Conservation (phyloP, 768 basidiomycete genomes). For the Agaricus blazei region DNA sequence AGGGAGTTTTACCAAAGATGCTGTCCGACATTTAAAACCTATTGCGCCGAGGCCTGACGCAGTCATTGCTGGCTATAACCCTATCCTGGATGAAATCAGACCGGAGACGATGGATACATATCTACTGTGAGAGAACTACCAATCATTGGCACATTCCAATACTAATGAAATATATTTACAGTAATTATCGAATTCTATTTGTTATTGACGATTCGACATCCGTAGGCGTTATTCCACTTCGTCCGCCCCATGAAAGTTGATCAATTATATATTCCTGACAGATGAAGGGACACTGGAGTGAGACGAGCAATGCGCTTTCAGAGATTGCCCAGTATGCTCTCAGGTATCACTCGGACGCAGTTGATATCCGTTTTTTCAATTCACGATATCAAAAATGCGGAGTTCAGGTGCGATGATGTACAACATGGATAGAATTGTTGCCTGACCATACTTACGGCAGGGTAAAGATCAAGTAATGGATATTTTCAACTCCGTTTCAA, state of each 20-base stretch:
- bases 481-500: conserved; percentile 17
- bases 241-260: neutral
- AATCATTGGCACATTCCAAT: too few species aligned
- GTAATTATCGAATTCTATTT: conserved; percentile 23
- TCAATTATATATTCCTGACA: neutral
- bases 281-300: conserved; percentile 20
- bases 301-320: conserved; percentile 21
- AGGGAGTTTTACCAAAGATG: neutral
- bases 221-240: conserved; percentile 11
- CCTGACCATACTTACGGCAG: conserved; percentile 6
- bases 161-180: conserved; percentile 3
- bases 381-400: neutral
- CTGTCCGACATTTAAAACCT: neutral
- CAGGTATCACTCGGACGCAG: conserved; percentile 16
- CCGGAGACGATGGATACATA: conserved; percentile 13
- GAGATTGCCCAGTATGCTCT: conserved; percentile 26
- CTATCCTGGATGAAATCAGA: conserved; percentile 2
- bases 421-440: neutral
- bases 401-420: neutral
- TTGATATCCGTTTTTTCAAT: conserved; percentile 25
- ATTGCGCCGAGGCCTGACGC: neutral
- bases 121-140: conserved; percentile 1
- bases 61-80: conserved; percentile 9
- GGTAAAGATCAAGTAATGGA: conserved; percentile 14
- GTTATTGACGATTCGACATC: conserved; percentile 27